Base-by-base conservation (phyloP, 2,329 filamentous ascomycete genomes). In the Alternaria gansuensis region DNA sequence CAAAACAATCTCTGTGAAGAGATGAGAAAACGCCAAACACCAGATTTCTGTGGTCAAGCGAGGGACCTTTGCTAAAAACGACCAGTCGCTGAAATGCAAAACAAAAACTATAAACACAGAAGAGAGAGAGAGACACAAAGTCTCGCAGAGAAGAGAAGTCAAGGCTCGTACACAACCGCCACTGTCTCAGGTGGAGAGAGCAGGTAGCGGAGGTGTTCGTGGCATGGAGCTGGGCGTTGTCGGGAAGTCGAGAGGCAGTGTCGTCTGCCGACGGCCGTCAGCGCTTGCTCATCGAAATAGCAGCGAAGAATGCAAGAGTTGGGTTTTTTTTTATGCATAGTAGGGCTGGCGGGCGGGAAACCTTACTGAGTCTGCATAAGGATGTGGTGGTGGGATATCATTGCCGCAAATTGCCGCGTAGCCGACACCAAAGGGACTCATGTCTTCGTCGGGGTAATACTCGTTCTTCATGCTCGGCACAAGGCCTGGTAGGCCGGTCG, bases 141-240 rank as follows among this genome's bases (percentile, higher is more conserved):
- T 46, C 61, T 59, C 64, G 37, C 29, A 54, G 52, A 59, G 62
- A 63, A 64, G 57, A 61, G 53, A 53, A 54, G n/a, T 54, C 33
- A 60, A 33, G 34, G 52, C 45, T 24, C 26, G 10, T 40, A 52
- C 56, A 33, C 44, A 40, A 44, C 59, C 26, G 36, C 40, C 37
- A 33, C 34, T 29, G 39, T 36, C 45, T 73, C 64, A 76, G 21
- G 62, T 45, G 50, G 67, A 66, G 45, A 73, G 62, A 23, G 65
- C 66, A 49, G 77, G 73, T 85, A 78, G 67, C 60, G 83, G 83
- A 41, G 89, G 89, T 43, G 89, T 90, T 45, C 83, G 84, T 31
- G 88, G 88, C 85, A 91, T 88, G n/a, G 88, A 91, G 64, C 90
- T 80, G 60, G 90, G 90, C 52, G 90, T 92, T 41, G 85, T 85